phyloP scores from a whole-genome alignment of 805 yeast genomes.

The Cephaloascus fragrans region DNA sequence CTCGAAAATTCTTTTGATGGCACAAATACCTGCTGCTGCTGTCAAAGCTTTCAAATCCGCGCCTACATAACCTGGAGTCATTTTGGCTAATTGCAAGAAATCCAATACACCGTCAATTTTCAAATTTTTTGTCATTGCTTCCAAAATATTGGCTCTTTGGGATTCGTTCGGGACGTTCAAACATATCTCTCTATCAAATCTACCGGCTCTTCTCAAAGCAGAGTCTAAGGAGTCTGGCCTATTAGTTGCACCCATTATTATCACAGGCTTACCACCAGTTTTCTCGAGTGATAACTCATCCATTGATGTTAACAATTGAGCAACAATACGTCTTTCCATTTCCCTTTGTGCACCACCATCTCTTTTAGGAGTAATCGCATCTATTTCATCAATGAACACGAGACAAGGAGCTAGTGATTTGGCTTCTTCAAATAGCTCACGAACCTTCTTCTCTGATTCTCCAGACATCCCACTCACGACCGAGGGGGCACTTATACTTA shows the following conservation, averaged over 20 bases:
- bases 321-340: conserved; percentile 96
- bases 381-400: conserved; percentile 92
- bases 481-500: conserved; percentile 87
- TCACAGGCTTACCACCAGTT: conserved; percentile 87
- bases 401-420: conserved; percentile 83
- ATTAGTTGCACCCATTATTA: conserved; percentile 93
- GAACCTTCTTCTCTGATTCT: conserved; percentile 86
- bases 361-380: conserved; percentile 95
- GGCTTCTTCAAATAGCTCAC: conserved; percentile 93
- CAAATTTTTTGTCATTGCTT: conserved; percentile 60
- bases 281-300: conserved; percentile 85
- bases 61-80: conserved; percentile 97
- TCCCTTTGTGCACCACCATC: conserved; percentile 94
- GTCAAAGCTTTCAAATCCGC: conserved; percentile 93
- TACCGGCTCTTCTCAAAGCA: conserved; percentile 91
- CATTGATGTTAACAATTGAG: conserved; percentile 89
- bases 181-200: conserved; percentile 92
- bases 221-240: conserved; percentile 93
- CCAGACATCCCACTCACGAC: conserved; percentile 99
- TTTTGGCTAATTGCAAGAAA: conserved; percentile 65
- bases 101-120: conserved; percentile 66
- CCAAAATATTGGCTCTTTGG: conserved; percentile 66
- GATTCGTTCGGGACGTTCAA: conserved; percentile 89
- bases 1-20: conserved; percentile 84
- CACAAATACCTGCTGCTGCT: conserved; percentile 90